phyloP scores from a whole-genome alignment of 352 stramenopile species.

The Globisporangium nunn region DNA sequence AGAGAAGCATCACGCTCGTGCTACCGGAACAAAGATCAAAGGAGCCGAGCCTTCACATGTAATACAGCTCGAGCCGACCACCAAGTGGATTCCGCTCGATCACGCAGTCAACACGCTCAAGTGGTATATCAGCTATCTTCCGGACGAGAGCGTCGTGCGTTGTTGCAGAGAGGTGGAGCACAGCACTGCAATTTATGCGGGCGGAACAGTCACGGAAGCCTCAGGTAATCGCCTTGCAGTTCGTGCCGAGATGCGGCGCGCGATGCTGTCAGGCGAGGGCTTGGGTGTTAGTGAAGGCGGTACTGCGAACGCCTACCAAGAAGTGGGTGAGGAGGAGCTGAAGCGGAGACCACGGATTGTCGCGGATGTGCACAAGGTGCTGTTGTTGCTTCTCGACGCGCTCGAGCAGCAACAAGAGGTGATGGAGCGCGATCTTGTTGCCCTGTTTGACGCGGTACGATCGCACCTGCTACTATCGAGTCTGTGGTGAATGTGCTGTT shows the following conservation, averaged over 20 bases:
- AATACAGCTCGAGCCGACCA: conserved; percentile 39
- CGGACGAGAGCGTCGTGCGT: conserved; percentile 37
- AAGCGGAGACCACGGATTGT: conserved; percentile 36
- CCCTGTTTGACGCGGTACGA: conserved; percentile 45
- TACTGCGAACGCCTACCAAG: too few species aligned
- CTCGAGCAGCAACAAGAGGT: conserved; percentile 47
- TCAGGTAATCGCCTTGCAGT: conserved; percentile 59
- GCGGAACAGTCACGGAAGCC: conserved; percentile 37
- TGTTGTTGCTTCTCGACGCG: conserved; percentile 46
- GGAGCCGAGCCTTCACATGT: conserved; percentile 18
- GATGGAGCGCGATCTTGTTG: conserved; percentile 44
- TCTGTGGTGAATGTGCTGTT: neutral
- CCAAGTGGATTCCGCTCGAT: conserved; percentile 58
- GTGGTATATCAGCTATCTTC: conserved; percentile 58
- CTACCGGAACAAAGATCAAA: neutral
- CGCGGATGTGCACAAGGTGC: conserved; percentile 46
- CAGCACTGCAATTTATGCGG: conserved; percentile 54
- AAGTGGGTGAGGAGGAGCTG: conserved; percentile 2
- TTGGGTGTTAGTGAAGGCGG: too few species aligned
- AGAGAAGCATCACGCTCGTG: neutral
- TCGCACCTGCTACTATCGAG: too few species aligned
- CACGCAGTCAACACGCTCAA: conserved; percentile 48
- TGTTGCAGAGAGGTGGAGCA: conserved; percentile 76
- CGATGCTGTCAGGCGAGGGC: conserved; percentile 31
- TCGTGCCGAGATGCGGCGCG: conserved; percentile 59